Evolutionary conservation across 116 monocot species (phyloP).

Genomic region (Posidonia oceanica): DNA sequence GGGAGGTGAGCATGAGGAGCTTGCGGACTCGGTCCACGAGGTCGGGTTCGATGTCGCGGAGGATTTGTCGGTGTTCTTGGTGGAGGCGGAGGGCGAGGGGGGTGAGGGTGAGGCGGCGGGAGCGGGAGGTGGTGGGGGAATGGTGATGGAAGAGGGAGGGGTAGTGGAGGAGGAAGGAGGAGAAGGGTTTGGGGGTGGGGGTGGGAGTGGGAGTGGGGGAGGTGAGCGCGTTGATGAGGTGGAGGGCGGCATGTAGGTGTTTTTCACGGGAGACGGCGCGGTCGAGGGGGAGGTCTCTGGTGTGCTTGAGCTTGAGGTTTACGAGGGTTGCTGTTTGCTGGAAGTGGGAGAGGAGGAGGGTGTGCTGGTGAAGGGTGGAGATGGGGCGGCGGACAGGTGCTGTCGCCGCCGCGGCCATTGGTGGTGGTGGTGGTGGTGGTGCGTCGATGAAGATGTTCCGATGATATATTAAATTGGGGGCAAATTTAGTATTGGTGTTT

Average conservation of each 20-base stretch:
- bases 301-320: constrained; percentile 61
- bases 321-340: constrained; percentile 40
- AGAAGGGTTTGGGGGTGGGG: constrained; percentile 11
- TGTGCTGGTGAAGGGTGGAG: too few species aligned
- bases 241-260: constrained; percentile 44
- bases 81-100: constrained; percentile 30
- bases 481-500: too few species aligned
- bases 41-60: constrained; percentile 30
- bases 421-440: too few species aligned
- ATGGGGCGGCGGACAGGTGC: too few species aligned
- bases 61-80: constrained; percentile 16
- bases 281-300: constrained; percentile 58
- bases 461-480: too few species aligned
- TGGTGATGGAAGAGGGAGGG: constrained; percentile 8
- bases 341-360: not conserved
- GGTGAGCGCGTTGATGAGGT: constrained; percentile 34
- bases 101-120: constrained; percentile 22
- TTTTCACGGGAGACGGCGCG: constrained; percentile 52
- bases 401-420: too few species aligned
- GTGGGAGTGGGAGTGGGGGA: constrained; percentile 7
- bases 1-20: constrained; percentile 65
- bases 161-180: constrained; percentile 1
- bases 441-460: too few species aligned
- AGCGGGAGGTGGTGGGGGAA: constrained; percentile 26
- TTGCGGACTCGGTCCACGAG: constrained; percentile 47